Evolutionary conservation across 192 early-diverging fungal genomes (phyloP).

Genomic region (Coemansia sp.): DNA sequence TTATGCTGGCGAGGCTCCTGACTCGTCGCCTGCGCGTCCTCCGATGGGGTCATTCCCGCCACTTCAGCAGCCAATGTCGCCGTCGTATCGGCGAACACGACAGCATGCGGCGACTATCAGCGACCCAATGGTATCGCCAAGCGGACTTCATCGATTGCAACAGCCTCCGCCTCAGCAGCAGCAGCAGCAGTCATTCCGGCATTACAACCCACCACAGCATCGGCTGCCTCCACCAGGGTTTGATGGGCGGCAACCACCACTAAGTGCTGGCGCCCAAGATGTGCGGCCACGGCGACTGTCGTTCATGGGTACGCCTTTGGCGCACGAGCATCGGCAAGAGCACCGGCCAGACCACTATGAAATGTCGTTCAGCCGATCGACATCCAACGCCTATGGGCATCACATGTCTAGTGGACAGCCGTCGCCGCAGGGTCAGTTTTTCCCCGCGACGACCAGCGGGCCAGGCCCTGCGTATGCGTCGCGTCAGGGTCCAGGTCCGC

Average conservation of each 20-base stretch:
- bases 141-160: conserved; percentile 14
- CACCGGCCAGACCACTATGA: conserved; percentile 44
- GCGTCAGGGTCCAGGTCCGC: conserved; percentile 20
- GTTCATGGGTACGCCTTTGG: conserved; percentile 31
- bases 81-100: conserved; percentile 31
- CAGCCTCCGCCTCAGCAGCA: conserved; percentile 25
- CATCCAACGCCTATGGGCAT: conserved; percentile 23
- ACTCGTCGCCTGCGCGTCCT: background rate
- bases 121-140: conserved; percentile 41
- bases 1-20: background rate
- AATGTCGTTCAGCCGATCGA: conserved; percentile 53
- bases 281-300: conserved; percentile 43
- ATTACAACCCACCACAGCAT: conserved; percentile 27
- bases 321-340: conserved; percentile 21
- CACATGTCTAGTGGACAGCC: conserved; percentile 26
- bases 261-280: conserved; percentile 18
- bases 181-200: conserved; percentile 31
- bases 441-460: conserved; percentile 6
- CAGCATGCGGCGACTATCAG: conserved; percentile 55
- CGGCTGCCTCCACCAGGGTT: conserved; percentile 7
- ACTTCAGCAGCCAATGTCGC: conserved; percentile 14
- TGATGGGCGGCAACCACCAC: conserved; percentile 14
- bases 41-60: conserved; percentile 8
- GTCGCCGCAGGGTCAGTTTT: conserved; percentile 36
- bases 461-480: background rate